Evolutionary conservation across 169 alveolate genomes (phyloP), one percentile per base, ranked within the genome.

Genomic region (Babesia gibsoni): DNA sequence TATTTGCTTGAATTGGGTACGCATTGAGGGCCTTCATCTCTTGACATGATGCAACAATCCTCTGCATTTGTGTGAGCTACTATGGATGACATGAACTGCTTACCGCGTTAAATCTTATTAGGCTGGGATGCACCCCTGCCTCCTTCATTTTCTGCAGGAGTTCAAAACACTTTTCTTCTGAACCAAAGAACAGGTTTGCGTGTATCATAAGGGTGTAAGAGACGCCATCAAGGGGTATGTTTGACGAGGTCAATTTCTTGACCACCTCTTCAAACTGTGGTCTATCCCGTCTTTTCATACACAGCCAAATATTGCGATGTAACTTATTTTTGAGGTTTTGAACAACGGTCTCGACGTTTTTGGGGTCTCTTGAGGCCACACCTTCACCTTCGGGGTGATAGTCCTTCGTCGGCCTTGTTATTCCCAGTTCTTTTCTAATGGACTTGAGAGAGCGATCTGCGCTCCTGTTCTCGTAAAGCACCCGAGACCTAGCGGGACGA

Each of bases 61-160:
- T 43, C 87, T 78, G 68, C 39, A 45, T 33, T 36, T 8, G 12
- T 22, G 46, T 5, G 12, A 23, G 22, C 14, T 18, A 14, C 3
- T 2, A 8, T 14, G n/a, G 18, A n/a, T 37, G 48, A 18, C 46
- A 35, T 16, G 9, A n/a, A 25, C 1, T 18, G 52, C 78, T 14
- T 67, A 78, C 87, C 27, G 87, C 78, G 41, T 63, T 54, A 53
- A 67, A 78, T 33, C 87, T 43, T 30, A 78, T 66, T 22, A 78
- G 67, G 2, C 59, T 42, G 14, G 87, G 87, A 27, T 78, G 87
- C 4, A 78, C 30, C 4, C 74, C 82, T 2, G 30, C 39, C 8
- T 48, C 42, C 50, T 63, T 78, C 87, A 78, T 78, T 22, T 67
- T 75, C 66, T 66, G 54, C 8, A 78, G n/a, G 27, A 67, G 52